Percentiles rank a stretch among this genome's conserved stretches.
Evolutionary conservation across 345 rosid genomes (phyloP).

Genomic region (Corymbia maculata): DNA sequence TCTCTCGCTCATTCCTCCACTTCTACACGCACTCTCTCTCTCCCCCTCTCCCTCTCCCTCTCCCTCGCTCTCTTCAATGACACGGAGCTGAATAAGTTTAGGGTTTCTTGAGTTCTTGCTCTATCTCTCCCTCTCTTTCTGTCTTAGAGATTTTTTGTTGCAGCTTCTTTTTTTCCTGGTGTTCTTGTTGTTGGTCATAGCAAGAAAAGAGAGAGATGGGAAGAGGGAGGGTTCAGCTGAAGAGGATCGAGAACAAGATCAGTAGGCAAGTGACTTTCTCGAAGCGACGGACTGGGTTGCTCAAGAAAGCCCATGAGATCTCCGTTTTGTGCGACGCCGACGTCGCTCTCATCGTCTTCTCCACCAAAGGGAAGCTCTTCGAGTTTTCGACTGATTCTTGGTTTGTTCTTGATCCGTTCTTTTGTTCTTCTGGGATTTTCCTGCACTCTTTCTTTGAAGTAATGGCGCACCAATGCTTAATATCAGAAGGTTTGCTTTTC

Average conservation of each 20-base stretch:
- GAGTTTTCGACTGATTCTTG: slow-evolving; percentile 70
- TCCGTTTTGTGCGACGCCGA: slow-evolving; percentile 80
- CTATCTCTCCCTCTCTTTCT: not conserved
- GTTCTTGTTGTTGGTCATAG: not conserved
- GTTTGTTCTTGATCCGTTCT: slow-evolving; percentile 13
- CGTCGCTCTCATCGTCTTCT: slow-evolving; percentile 73
- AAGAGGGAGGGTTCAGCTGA: slow-evolving; percentile 83
- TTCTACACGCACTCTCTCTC: not conserved
- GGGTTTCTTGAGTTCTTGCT: slow-evolving; percentile 12
- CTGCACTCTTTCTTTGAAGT: not conserved
- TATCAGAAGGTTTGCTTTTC: not conserved
- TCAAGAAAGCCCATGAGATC: slow-evolving; percentile 90
- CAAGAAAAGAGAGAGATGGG: slow-evolving; percentile 33
- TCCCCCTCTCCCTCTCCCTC: not conserved
- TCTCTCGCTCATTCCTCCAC: not conserved
- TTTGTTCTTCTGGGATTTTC: not conserved
- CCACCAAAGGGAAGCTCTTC: slow-evolving; percentile 74
- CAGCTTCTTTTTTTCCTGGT: not conserved
- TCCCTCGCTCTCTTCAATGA: not conserved
- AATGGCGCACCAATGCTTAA: not conserved
- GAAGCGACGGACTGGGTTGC: slow-evolving; percentile 64
- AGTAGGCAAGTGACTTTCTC: slow-evolving; percentile 90
- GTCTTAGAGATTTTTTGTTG: not conserved
- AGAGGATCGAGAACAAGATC: slow-evolving; percentile 90
- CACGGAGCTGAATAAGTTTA: not conserved